phyloP scores from a whole-genome alignment of 345 rosid genomes.

The Conringia planisiliqua region DNA sequence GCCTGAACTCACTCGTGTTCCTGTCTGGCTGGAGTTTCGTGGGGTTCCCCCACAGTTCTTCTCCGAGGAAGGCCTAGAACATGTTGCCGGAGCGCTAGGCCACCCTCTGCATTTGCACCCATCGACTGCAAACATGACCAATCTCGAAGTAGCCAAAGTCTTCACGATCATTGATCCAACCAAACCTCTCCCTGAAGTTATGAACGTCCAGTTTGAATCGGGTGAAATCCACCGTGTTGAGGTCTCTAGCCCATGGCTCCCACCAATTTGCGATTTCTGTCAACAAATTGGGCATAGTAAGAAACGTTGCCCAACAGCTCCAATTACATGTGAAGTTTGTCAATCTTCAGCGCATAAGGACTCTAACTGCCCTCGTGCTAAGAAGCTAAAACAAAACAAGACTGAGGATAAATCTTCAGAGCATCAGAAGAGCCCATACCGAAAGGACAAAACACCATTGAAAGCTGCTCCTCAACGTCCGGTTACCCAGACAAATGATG shows the following conservation, averaged over 20 bases:
- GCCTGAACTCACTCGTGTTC: neutral
- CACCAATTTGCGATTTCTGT: neutral
- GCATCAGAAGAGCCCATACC: accelerated
- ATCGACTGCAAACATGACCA: neutral
- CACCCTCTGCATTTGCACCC: neutral
- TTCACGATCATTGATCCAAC: neutral
- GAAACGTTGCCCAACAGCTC: neutral
- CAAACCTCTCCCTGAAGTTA: neutral
- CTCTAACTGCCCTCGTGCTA: neutral
- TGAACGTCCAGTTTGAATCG: neutral
- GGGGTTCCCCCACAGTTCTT: no score
- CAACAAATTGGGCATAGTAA: neutral
- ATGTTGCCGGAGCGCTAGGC: neutral
- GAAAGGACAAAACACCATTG: no score
- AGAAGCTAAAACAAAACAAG: no score
- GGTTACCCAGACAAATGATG: no score
- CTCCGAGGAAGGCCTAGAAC: neutral
- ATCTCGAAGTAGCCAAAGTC: neutral
- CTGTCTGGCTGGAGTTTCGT: no score
- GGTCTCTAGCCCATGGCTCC: neutral
- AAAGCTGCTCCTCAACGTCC: no score
- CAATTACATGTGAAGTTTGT: neutral
- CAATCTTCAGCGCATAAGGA: neutral
- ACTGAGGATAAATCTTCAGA: no score
- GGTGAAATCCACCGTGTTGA: neutral